phyloP scores from a whole-genome alignment of 2,329 filamentous ascomycete species.

The Chrysoporthe austroafricana region DNA sequence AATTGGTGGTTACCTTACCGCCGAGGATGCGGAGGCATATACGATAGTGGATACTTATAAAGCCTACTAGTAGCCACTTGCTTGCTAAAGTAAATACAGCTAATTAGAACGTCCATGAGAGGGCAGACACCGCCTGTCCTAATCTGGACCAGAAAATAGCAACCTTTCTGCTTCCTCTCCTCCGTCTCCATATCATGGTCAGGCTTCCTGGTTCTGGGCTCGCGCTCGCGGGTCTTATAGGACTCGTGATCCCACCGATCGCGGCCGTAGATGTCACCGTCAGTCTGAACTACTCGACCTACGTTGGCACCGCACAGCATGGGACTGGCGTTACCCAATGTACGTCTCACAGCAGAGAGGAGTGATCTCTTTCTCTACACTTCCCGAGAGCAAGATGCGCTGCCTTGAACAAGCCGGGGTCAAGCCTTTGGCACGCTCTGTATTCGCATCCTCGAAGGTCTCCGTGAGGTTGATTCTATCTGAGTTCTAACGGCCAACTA shows the following conservation, averaged over 20 bases:
- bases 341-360: not conserved
- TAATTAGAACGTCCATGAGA: no score
- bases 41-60: no score
- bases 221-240: constrained; percentile 11
- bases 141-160: not conserved
- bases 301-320: constrained; percentile 23
- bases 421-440: not conserved
- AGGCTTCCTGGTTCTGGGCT: constrained; percentile 3
- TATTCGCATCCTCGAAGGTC: not conserved
- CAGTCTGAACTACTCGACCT: constrained; percentile 26
- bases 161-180: not conserved
- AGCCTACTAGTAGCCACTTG: no score
- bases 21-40: no score
- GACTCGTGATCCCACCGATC: not conserved
- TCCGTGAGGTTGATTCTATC: not conserved
- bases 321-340: constrained; percentile 25
- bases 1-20: no score
- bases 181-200: constrained; percentile 2
- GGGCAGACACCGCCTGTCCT: not conserved
- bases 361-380: not conserved
- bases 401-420: not conserved
- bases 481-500: not conserved
- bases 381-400: no score
- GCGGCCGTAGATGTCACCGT: constrained; percentile 22
- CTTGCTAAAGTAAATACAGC: no score